These are phyloP conservation scores for Neonectria faginata DNA, from an alignment of 2,329 filamentous ascomycete species.

Conservation along the genomic window DNA sequence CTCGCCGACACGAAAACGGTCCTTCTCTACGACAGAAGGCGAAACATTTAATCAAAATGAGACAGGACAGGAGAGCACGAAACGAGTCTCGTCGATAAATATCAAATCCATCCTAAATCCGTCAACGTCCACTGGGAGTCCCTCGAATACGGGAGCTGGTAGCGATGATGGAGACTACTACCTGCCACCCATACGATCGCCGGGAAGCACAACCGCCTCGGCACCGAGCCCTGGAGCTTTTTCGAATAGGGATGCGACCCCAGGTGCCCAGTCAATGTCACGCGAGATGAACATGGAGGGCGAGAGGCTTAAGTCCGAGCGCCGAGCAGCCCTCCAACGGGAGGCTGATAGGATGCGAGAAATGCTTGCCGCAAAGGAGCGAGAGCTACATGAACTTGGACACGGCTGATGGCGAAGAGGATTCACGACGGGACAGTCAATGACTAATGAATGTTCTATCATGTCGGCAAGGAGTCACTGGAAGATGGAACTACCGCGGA, in stretches of 20 bases:
- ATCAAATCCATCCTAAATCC: conserved; percentile 83
- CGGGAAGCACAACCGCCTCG: conserved; percentile 55
- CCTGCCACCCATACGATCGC: conserved; percentile 58
- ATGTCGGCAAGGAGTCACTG: conserved; percentile 41
- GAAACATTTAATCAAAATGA: conserved; percentile 56
- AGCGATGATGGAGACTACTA: conserved; percentile 55
- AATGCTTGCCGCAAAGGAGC: conserved; percentile 78
- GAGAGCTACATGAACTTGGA: conserved; percentile 66
- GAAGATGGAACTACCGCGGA: conserved; percentile 32
- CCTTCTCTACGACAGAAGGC: conserved; percentile 71
- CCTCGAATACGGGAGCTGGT: conserved; percentile 44
- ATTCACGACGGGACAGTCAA: conserved; percentile 37
- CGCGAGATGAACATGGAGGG: conserved; percentile 54
- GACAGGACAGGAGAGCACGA: conserved; percentile 60
- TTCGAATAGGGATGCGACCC: conserved; percentile 49
- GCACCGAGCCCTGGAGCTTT: conserved; percentile 57
- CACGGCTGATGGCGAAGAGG: conserved; percentile 42
- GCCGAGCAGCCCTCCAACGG: conserved; percentile 73
- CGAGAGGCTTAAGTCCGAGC: conserved; percentile 69
- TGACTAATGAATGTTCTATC: conserved; percentile 42
- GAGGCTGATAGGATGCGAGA: conserved; percentile 83
- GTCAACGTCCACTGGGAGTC: conserved; percentile 43
- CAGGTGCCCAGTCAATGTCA: conserved; percentile 34
- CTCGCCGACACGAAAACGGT: conserved; percentile 72
- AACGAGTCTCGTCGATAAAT: conserved; percentile 79